A percentile compares a stretch with the other conserved stretches of the same genome.
Conservation (phyloP, 495 filamentous ascomycete species). For the Trichoderma virens region DNA sequence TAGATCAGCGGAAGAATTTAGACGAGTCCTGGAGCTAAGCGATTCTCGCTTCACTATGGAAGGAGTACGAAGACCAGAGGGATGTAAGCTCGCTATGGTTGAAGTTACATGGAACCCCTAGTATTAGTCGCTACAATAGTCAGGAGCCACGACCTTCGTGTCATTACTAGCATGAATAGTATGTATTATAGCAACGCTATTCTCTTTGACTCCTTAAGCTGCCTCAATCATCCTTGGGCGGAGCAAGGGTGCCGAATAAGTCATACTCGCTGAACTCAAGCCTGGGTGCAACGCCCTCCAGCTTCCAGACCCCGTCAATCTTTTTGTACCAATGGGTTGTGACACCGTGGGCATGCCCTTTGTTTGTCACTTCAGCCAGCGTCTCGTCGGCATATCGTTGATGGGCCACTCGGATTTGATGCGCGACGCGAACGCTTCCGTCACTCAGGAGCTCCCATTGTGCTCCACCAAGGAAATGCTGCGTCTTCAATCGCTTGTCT, state of each 20-base stretch:
- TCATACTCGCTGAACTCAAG: slow-evolving; percentile 69
- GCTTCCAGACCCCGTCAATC: slow-evolving; percentile 74
- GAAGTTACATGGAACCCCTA: no score
- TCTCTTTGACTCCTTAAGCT: no score
- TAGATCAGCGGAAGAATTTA: no score
- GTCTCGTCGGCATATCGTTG: slow-evolving; percentile 51
- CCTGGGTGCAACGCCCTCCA: slow-evolving; percentile 63
- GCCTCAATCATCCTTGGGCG: not conserved
- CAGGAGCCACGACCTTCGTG: no score
- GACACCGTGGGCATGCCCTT: slow-evolving; percentile 63
- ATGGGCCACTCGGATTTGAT: slow-evolving; percentile 73
- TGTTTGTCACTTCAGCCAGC: slow-evolving; percentile 42
- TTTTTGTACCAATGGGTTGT: slow-evolving; percentile 69
- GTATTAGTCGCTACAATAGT: no score
- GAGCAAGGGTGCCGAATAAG: slow-evolving; percentile 27
- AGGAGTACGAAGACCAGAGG: no score
- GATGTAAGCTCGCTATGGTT: no score
- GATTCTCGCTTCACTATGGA: no score
- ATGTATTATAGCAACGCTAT: no score
- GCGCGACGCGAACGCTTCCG: slow-evolving; percentile 59
- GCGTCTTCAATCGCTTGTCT: slow-evolving; percentile 61
- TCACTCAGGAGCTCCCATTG: slow-evolving; percentile 65
- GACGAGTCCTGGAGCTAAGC: no score
- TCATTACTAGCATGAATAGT: no score
- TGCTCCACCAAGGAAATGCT: slow-evolving; percentile 68